phyloP scores from a whole-genome alignment of 768 basidiomycete species.

The Leccinum longicurvipes region DNA sequence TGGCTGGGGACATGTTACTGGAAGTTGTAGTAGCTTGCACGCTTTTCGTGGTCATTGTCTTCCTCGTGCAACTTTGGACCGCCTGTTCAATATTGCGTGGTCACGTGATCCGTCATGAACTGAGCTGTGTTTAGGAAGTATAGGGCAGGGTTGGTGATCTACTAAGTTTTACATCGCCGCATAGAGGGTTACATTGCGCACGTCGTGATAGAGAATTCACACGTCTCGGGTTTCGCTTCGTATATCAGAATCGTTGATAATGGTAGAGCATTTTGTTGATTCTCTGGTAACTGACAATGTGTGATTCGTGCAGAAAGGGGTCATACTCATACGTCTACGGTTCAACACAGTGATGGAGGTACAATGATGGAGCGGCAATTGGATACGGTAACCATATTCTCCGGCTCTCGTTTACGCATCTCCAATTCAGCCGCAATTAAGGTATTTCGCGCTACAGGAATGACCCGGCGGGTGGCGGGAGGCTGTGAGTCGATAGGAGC shows the following conservation, averaged over 20 bases:
- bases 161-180: too few species aligned
- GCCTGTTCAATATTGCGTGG: background rate
- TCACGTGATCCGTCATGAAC: background rate
- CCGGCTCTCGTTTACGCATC: background rate
- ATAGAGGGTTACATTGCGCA: too few species aligned
- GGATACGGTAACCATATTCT: background rate
- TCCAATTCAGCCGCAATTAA: background rate
- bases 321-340: background rate
- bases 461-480: too few species aligned
- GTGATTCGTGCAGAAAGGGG: background rate
- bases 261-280: background rate
- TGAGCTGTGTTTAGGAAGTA: too few species aligned
- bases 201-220: too few species aligned
- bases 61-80: too few species aligned
- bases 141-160: too few species aligned
- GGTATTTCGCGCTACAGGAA: background rate
- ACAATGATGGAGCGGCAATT: background rate
- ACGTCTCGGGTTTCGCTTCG: background rate
- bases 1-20: slow-evolving; percentile 19
- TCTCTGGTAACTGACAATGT: background rate
- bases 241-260: too few species aligned
- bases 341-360: background rate
- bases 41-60: slow-evolving; percentile 14
- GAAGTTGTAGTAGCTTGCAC: background rate
- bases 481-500: background rate